Evolutionary conservation across 768 basidiomycete genomes (phyloP).

Genomic region (Boletus coccyginus): DNA sequence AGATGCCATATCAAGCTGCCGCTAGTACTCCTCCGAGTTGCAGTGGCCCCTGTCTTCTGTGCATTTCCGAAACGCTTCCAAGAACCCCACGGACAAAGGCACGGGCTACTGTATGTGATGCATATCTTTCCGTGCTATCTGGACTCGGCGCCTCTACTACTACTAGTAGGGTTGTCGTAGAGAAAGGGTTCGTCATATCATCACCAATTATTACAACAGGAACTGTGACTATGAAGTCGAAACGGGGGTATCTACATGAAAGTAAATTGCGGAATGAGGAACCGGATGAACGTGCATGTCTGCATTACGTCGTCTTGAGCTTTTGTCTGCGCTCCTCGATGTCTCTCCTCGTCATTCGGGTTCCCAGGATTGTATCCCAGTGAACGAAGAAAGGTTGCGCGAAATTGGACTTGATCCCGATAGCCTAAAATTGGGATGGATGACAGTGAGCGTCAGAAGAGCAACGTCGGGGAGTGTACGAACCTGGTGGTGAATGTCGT

Average conservation of each 20-base stretch:
- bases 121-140: no score
- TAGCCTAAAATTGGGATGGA: slow-evolving; percentile 19
- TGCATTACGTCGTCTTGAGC: slow-evolving; percentile 19
- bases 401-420: slow-evolving; percentile 95
- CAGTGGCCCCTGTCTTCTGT: no score
- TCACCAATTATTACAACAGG: slow-evolving; percentile 27
- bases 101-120: no score
- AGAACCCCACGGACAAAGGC: no score
- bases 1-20: background rate
- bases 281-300: background rate
- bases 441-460: background rate
- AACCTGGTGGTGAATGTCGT: slow-evolving; percentile 97
- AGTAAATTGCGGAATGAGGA: background rate
- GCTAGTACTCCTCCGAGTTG: background rate
- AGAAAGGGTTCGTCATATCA: background rate
- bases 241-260: background rate
- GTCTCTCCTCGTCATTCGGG: slow-evolving; percentile 74
- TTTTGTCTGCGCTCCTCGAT: slow-evolving; percentile 51
- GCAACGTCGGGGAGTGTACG: slow-evolving; percentile 10
- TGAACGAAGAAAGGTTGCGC: slow-evolving; percentile 95
- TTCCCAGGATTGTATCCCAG: slow-evolving; percentile 86
- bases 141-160: no score
- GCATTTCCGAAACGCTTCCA: background rate
- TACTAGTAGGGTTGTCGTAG: background rate
- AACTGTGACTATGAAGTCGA: slow-evolving; percentile 1